Base-by-base conservation (phyloP, 2,329 filamentous ascomycete species). In the Penicillium griseofulvum region DNA sequence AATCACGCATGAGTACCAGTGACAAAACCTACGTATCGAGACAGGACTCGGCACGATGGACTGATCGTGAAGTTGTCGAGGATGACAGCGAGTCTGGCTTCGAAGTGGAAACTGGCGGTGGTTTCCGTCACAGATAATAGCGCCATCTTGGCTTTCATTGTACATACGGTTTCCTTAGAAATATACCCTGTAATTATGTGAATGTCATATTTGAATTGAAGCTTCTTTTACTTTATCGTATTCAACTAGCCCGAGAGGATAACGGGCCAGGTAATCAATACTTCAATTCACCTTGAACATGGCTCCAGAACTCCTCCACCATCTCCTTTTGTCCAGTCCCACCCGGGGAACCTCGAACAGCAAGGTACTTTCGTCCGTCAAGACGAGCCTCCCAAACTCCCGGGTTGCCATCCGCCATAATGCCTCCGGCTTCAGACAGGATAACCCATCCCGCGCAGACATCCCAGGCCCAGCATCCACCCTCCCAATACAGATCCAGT, bases 401-500 rank as follows among this genome's bases (percentile, higher is more conserved):
- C 4, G 80, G 78, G 63, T 84, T 85, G 2, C 80, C 82, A 65
- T 84, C 83, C 12, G 81, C 83, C 55, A 87, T 76, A 22, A 80
- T 75, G 0, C 84, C 84, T 0, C 83, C 84, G 1, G 84, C 82
- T 68, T 87, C 84, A 24, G 75, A 76, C 39, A 87, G 63, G 49
- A 87, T 80, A 2, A 84, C 78, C 84, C 83, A 86, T 0, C 80
- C 84, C 5, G 84, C 84, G 64, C 82, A 85, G 10, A 87, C 83
- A 74, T 87, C 84, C 84, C 84, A 87, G 8, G 82, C 82, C 83
- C 83, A 87, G 64, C 82, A 85, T 0, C 84, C 84, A 2, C 81
- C 83, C 64, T 87, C 84, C 84, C 84, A 87, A 57, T 86, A 86
- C n/a, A 83, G 64, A 71, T 87, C 84, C 48, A 86, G 55, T 22